phyloP scores from a whole-genome alignment of 2,329 filamentous ascomycete genomes.

The Orbilia javanica region DNA sequence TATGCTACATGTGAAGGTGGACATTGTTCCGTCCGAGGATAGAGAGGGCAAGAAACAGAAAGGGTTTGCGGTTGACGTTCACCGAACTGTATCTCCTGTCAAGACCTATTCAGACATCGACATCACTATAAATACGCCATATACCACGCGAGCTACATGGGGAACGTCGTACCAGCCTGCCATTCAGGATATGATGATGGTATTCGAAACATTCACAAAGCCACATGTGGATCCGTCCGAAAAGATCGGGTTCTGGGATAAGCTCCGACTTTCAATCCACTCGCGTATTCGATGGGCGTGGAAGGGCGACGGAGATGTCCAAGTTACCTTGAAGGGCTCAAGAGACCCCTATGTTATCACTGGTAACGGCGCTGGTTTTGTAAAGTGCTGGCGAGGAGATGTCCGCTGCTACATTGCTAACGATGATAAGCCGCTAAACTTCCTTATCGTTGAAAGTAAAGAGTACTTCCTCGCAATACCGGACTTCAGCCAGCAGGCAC shows the following conservation, averaged over 20 bases:
- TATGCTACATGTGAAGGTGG: conserved; percentile 81
- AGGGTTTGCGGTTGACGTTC: conserved; percentile 85
- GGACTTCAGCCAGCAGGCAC: conserved; percentile 89
- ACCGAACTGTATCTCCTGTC: conserved; percentile 90
- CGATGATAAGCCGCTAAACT: conserved; percentile 87
- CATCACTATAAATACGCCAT: conserved; percentile 90
- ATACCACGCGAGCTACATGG: conserved; percentile 95
- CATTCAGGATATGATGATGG: conserved; percentile 99
- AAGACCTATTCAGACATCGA: conserved; percentile 96
- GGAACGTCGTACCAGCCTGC: conserved; percentile 97
- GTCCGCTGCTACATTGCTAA: conserved; percentile 87
- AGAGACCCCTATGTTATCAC: conserved; percentile 94
- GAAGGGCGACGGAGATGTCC: conserved; percentile 91
- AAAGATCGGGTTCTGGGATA: conserved; percentile 97
- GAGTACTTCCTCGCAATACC: conserved; percentile 95
- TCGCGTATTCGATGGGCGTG: conserved; percentile 89
- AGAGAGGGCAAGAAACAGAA: conserved; percentile 70
- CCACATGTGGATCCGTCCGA: conserved; percentile 94
- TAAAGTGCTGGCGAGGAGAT: conserved; percentile 98
- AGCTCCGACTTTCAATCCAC: conserved; percentile 93
- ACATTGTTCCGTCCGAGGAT: conserved; percentile 81
- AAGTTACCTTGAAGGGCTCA: conserved; percentile 89
- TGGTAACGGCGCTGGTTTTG: conserved; percentile 90
- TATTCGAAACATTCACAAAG: conserved; percentile 96
- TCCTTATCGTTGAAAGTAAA: conserved; percentile 95